Conservation (phyloP, 768 basidiomycete genomes). For the Porphyrellus cyaneotinctus region DNA sequence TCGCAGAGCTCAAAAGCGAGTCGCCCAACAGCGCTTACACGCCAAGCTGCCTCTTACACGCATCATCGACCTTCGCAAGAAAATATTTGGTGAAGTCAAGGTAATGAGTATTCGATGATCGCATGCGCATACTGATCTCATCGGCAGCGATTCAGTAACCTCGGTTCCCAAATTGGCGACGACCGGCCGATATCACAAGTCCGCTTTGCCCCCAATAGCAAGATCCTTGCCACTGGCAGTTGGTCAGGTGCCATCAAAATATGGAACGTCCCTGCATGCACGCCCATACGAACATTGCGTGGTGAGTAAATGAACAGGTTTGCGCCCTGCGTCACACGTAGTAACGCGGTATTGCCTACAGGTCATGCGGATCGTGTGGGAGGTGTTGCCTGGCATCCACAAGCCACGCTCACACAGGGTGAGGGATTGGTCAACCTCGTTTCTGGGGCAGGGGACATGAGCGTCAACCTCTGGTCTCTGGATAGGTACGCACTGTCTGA, state of each 20-base stretch:
- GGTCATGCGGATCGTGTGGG: constrained; percentile 90
- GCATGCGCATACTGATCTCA: not conserved
- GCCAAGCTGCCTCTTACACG: constrained; percentile 81
- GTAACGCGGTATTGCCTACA: constrained; percentile 26
- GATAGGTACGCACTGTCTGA: constrained; percentile 50
- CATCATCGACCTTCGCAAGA: constrained; percentile 90
- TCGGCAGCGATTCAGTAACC: constrained; percentile 78
- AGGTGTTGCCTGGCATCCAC: constrained; percentile 97
- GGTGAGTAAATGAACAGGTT: constrained; percentile 43
- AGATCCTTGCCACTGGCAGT: constrained; percentile 85
- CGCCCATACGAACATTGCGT: constrained; percentile 67
- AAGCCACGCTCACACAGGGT: constrained; percentile 72
- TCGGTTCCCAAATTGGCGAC: constrained; percentile 98
- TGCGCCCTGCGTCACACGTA: not conserved
- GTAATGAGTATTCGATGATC: constrained; percentile 37
- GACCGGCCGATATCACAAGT: constrained; percentile 92
- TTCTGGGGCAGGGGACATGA: constrained; percentile 86
- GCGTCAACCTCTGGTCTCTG: constrained; percentile 86
- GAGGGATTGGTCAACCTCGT: constrained; percentile 74
- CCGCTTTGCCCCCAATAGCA: constrained; percentile 89
- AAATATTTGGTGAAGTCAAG: constrained; percentile 85
- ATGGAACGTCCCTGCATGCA: constrained; percentile 94
- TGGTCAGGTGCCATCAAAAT: constrained; percentile 95
- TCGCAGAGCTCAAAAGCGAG: constrained; percentile 90
- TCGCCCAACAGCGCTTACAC: constrained; percentile 90